Percentiles rank a stretch among this genome's conserved stretches.
Evolutionary conservation across 495 filamentous ascomycete species (phyloP).

Genomic region (Penicillium verhagenii): DNA sequence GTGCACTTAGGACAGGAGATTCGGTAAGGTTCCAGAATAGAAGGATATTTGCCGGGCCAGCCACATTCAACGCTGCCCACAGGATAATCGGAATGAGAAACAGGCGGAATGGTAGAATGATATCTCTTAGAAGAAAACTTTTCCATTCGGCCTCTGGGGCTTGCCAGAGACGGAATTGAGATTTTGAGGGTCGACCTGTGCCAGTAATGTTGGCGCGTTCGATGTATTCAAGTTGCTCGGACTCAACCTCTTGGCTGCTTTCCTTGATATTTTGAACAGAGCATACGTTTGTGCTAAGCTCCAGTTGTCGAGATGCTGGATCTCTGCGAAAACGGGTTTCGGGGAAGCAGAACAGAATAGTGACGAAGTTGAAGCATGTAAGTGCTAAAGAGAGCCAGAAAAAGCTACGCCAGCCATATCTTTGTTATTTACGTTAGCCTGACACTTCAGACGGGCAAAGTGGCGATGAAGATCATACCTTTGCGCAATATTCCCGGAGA

Average conservation of each 20-base stretch:
- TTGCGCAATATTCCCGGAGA: background rate
- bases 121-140: background rate
- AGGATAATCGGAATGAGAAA: constrained; percentile 58
- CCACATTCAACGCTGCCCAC: constrained; percentile 47
- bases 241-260: background rate
- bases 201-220: background rate
- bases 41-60: constrained; percentile 50
- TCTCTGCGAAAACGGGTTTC: constrained; percentile 48
- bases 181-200: background rate
- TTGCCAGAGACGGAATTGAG: background rate
- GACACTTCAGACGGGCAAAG: too few species aligned
- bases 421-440: background rate
- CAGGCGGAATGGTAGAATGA: constrained; percentile 45
- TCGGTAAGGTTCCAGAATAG: constrained; percentile 59
- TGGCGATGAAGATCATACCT: too few species aligned
- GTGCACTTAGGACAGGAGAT: constrained; percentile 48
- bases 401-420: constrained; percentile 50
- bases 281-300: too few species aligned
- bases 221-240: background rate
- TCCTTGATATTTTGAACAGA: background rate
- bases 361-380: constrained; percentile 37
- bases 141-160: background rate
- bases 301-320: too few species aligned
- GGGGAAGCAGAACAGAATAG: constrained; percentile 50
- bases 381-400: constrained; percentile 51